Evolutionary conservation across 805 yeast species (phyloP), one percentile per base, ranked within the genome.

Genomic region (Ascoidea asiatica): DNA sequence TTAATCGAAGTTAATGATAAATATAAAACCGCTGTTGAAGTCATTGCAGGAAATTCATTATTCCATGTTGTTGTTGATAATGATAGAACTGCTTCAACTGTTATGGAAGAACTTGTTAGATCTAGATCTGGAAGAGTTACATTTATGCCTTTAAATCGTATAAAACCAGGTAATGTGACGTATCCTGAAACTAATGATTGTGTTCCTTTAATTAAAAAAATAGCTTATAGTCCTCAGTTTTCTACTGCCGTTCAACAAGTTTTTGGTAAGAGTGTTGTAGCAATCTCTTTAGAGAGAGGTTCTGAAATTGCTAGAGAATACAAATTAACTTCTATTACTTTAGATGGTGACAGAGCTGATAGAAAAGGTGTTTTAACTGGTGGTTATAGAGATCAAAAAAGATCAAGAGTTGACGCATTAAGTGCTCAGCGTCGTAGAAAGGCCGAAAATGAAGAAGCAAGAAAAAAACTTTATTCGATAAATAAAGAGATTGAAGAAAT

Each of bases 291-390:
- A 40, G 78, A 72, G 41, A 67, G 70, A 23, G 95, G 95, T 3
- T 67, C 79, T 2, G 80, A 77, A 51, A 63, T 83, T 22, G 79
- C 95, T 0, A 73, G 73, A 41, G 60, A 65, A 7, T 73, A 67
- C 57, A 73, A 75, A 23, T 62, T 89, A 20, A 79, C 75, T 52
- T 84, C 95, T 1, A 82, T 92, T 15, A 92, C 98, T 0, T 64
- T 90, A 17, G 95, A 86, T 59, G 98, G 98, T 52, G 97, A 92
- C 57, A 69, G 86, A 50, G 86, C 86, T 42, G 94, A 86, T 53
- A 77, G 76, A 41, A 75, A 70, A 51, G 98, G 98, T 60, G 83
- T 82, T 1, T 60, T 92, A 40, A 78, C 86, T 20, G 97, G 97
- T 61, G 97, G 97, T 42, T 86, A 73, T 54, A 73, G 84, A 52